A percentile compares a stretch with the other conserved stretches of the same genome.
These are phyloP conservation scores for Boletus patriciae DNA, from an alignment of 768 basidiomycete species.

Conservation along the genomic window DNA sequence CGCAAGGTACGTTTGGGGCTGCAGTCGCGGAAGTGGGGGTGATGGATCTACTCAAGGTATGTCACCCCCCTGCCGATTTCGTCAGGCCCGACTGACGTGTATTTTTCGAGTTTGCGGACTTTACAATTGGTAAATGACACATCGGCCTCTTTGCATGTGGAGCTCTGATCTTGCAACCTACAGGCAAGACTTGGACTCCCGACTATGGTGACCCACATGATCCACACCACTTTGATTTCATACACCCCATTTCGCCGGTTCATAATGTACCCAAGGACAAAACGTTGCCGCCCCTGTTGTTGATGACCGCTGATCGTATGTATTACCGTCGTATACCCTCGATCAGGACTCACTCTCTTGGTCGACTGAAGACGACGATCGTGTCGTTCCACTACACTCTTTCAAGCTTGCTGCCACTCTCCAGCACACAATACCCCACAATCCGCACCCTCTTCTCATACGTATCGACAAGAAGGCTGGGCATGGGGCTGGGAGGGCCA, in stretches of 20 bases:
- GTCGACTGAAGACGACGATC: constrained; percentile 63
- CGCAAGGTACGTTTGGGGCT: constrained; percentile 73
- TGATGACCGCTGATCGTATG: constrained; percentile 84
- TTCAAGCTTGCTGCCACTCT: constrained; percentile 82
- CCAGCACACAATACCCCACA: constrained; percentile 62
- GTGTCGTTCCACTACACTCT: constrained; percentile 84
- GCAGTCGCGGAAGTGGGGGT: constrained; percentile 83
- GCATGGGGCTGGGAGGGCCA: constrained; percentile 79
- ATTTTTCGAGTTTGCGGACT: constrained; percentile 59
- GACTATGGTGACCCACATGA: constrained; percentile 79
- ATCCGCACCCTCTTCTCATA: constrained; percentile 71
- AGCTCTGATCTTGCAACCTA: constrained; percentile 5
- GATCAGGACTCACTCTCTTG: constrained; percentile 3
- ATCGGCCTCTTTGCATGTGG: not conserved
- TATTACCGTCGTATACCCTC: constrained; percentile 8
- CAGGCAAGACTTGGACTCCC: constrained; percentile 73
- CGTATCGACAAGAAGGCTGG: constrained; percentile 80
- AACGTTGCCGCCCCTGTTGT: constrained; percentile 63
- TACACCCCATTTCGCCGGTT: constrained; percentile 74
- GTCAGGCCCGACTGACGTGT: not conserved
- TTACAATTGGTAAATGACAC: constrained; percentile 60
- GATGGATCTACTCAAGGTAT: constrained; percentile 73
- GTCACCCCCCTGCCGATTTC: not conserved
- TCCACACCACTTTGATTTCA: constrained; percentile 81
- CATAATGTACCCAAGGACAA: constrained; percentile 71